These are phyloP conservation scores for Fagopyrum esculentum DNA, from an alignment of 148 eudicot genomes.

Conservation along the genomic window DNA sequence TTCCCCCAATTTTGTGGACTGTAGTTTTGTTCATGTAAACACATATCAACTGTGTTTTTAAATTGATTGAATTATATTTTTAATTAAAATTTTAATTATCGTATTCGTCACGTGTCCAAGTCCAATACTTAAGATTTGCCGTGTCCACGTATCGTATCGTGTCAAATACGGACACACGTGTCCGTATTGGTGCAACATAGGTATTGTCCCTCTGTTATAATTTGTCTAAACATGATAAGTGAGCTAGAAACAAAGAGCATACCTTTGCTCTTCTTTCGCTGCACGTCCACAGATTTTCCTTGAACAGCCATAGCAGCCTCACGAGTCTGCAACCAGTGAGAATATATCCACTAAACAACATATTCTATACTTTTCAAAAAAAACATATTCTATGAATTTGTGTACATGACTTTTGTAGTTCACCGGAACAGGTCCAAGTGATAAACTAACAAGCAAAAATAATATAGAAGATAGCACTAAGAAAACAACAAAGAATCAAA, in stretches of 20 bases:
- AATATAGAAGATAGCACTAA: not conserved
- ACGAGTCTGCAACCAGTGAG: slow-evolving; percentile 44
- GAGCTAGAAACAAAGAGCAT: not conserved
- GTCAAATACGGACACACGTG: no score
- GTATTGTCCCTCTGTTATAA: not conserved
- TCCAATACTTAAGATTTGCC: no score
- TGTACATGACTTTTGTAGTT: no score
- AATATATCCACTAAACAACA: not conserved
- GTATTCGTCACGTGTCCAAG: no score
- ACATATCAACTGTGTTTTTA: no score
- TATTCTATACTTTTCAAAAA: not conserved
- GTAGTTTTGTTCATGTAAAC: no score
- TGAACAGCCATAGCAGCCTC: slow-evolving; percentile 65
- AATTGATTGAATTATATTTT: no score
- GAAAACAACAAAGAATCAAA: not conserved
- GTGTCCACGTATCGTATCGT: no score
- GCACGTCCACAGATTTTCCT: slow-evolving; percentile 83
- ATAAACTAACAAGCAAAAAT: not conserved
- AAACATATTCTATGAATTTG: not conserved
- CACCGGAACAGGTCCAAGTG: no score
- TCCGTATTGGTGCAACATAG: no score
- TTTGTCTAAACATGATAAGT: not conserved
- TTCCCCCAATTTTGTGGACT: no score
- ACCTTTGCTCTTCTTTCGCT: slow-evolving; percentile 94
- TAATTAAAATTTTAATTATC: no score